Evolutionary conservation across 306 rosid genomes (phyloP).

Genomic region (Trifolium fragiferum): DNA sequence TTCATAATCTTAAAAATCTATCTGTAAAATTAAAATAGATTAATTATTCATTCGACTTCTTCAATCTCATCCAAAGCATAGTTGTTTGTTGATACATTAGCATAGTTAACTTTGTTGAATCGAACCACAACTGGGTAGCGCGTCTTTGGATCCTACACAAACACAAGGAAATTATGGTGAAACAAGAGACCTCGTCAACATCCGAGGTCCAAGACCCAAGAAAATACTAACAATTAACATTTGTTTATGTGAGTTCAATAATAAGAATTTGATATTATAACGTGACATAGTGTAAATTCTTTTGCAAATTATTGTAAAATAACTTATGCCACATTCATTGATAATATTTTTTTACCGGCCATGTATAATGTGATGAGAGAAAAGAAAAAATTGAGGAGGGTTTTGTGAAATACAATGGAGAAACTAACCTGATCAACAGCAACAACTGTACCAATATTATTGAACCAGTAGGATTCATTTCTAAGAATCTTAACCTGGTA

Average conservation of each 20-base stretch:
- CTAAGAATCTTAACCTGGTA: constrained; percentile 80
- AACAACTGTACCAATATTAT: constrained; percentile 74
- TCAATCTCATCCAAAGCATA: constrained; percentile 84
- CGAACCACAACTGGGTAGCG: constrained; percentile 87
- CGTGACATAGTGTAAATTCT: too few relatives aligned
- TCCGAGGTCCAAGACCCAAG: too few relatives aligned
- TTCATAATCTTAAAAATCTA: too few relatives aligned
- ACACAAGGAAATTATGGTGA: constrained; percentile 3
- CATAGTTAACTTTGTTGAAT: constrained; percentile 83
- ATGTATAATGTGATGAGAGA: neutral
- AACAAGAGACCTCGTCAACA: neutral
- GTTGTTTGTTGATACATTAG: constrained; percentile 87
- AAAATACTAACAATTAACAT: too few relatives aligned
- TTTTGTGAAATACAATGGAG: neutral
- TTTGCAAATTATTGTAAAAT: too few relatives aligned
- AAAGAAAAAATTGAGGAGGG: neutral
- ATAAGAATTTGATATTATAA: neutral
- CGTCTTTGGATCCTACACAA: constrained; percentile 67
- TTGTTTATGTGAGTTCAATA: too few relatives aligned
- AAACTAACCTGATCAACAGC: constrained; percentile 80
- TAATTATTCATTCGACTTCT: constrained; percentile 59
- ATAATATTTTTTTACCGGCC: too few relatives aligned
- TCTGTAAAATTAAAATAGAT: constrained; percentile 9
- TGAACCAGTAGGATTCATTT: constrained; percentile 84
- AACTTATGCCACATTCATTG: too few relatives aligned